Conservation (phyloP, 345 rosid genomes). For the Xanthoceras sorbifolium region DNA sequence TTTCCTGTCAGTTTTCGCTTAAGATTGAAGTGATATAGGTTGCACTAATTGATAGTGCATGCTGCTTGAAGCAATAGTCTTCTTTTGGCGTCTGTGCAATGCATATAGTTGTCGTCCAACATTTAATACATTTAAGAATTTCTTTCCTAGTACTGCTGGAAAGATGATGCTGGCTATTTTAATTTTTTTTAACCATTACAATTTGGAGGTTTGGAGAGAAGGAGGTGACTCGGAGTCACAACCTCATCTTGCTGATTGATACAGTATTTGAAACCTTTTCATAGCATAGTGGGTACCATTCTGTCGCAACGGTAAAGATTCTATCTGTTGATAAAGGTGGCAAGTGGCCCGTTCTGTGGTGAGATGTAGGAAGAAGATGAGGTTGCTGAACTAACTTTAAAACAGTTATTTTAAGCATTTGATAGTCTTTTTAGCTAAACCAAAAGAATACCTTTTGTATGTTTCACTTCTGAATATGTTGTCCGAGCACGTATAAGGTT, state of each 20-base stretch:
- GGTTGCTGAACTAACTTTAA: conserved; percentile 6
- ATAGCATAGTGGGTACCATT: neutral
- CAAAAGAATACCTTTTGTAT: neutral
- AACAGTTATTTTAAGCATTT: neutral
- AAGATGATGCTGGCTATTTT: neutral
- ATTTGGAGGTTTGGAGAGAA: too few species aligned
- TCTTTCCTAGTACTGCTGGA: neutral
- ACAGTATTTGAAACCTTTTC: neutral
- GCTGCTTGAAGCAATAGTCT: neutral
- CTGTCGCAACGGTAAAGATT: neutral
- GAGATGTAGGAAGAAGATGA: neutral
- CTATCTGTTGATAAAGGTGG: neutral
- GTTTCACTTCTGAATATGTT: neutral
- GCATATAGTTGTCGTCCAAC: neutral
- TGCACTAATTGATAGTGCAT: neutral
- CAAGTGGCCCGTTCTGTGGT: neutral
- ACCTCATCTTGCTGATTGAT: too few species aligned
- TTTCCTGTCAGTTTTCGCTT: neutral
- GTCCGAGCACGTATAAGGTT: neutral
- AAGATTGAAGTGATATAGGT: neutral
- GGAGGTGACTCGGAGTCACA: too few species aligned
- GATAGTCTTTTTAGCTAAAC: neutral
- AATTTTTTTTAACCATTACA: too few species aligned
- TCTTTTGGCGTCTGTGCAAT: neutral
- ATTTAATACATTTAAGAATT: neutral